Conservation (phyloP, 1,284 basidiomycete species). For the Moniliella sp. region DNA sequence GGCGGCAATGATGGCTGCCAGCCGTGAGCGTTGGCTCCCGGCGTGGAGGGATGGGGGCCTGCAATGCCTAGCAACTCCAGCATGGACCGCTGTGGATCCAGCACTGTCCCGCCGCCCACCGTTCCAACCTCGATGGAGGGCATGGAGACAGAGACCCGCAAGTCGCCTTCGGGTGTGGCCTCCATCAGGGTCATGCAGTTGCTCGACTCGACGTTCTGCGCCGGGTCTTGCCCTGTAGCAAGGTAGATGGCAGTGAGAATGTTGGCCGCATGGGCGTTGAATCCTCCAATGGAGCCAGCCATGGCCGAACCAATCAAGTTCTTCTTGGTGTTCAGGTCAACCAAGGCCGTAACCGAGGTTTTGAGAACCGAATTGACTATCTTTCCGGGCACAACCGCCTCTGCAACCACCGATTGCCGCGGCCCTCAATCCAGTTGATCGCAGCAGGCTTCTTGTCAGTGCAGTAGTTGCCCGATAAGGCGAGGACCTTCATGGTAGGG, state of each 20-base stretch:
- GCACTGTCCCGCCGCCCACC: slow-evolving; percentile 67
- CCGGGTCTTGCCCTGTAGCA: slow-evolving; percentile 93
- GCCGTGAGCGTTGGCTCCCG: slow-evolving; percentile 29
- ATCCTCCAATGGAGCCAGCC: slow-evolving; percentile 92
- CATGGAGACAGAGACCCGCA: slow-evolving; percentile 41
- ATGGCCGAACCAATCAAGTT: slow-evolving; percentile 90
- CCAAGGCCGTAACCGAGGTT: slow-evolving; percentile 73
- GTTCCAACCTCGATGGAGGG: slow-evolving; percentile 41
- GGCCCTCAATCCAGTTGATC: slow-evolving; percentile 98
- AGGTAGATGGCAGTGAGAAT: slow-evolving; percentile 83
- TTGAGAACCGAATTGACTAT: slow-evolving; percentile 76
- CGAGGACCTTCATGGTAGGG: slow-evolving; percentile 80
- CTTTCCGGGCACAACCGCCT: slow-evolving; percentile 72
- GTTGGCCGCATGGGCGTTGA: slow-evolving; percentile 95
- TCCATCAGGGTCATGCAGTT: slow-evolving; percentile 99
- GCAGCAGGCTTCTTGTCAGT: slow-evolving; percentile 99
- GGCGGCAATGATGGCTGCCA: slow-evolving; percentile 29
- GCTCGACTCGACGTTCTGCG: slow-evolving; percentile 93
- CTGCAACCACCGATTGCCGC: slow-evolving; percentile 94
- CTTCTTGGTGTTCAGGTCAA: slow-evolving; percentile 88
- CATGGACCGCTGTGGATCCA: slow-evolving; percentile 27
- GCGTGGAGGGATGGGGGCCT: slow-evolving; percentile 20
- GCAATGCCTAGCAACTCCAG: slow-evolving; percentile 29
- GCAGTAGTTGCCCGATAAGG: slow-evolving; percentile 91
- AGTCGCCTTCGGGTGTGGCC: slow-evolving; percentile 65